Evolutionary conservation across 306 rosid species (phyloP).

Genomic region (Hylodesmum podocarpum): DNA sequence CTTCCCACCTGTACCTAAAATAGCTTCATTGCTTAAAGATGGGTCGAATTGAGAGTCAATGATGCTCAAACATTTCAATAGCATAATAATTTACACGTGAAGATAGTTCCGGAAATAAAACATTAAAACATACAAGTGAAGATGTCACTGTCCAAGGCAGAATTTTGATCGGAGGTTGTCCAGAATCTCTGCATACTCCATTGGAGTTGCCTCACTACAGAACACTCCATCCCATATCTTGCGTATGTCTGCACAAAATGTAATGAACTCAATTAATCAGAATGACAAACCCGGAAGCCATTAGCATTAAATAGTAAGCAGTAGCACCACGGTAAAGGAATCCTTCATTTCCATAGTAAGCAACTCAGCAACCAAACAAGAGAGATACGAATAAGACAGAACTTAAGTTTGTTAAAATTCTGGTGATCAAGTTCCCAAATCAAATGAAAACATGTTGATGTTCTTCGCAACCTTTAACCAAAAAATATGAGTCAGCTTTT

Average conservation of each 20-base stretch:
- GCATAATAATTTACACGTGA: slow-evolving; percentile 27
- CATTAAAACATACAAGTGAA: not conserved
- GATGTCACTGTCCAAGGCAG: slow-evolving; percentile 39
- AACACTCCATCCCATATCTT: slow-evolving; percentile 87
- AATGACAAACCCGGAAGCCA: not conserved
- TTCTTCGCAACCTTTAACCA: not conserved
- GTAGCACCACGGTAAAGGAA: not conserved
- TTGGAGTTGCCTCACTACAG: slow-evolving; percentile 64
- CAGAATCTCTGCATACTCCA: slow-evolving; percentile 68
- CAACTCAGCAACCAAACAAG: not conserved
- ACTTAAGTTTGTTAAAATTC: not conserved
- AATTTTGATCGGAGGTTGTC: slow-evolving; percentile 69
- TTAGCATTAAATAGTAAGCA: not conserved
- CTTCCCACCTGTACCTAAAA: not conserved
- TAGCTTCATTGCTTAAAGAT: not conserved
- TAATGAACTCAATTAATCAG: not conserved
- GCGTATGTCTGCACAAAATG: slow-evolving; percentile 54
- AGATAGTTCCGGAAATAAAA: not conserved
- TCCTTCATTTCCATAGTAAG: not conserved
- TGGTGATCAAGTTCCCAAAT: not conserved
- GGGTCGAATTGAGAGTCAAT: not conserved
- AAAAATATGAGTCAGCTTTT: not conserved
- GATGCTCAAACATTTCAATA: slow-evolving; percentile 16
- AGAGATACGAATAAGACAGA: not conserved
- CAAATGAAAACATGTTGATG: not conserved